These are phyloP conservation scores for Taiozyma onychis DNA, from an alignment of 1,139 yeast species.

Conservation along the genomic window DNA sequence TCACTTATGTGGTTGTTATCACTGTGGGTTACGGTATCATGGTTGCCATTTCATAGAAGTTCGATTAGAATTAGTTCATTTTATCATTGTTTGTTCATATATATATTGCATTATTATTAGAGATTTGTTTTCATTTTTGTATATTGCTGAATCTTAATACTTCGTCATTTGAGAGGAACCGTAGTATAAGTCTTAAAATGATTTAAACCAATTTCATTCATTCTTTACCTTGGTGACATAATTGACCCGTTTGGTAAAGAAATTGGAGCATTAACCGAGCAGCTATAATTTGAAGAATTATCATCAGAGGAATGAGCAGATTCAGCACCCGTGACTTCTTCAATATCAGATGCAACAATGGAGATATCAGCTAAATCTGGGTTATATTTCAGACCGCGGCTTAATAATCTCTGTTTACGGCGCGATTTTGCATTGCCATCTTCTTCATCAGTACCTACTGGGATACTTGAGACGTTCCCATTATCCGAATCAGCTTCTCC, in stretches of 20 bases:
- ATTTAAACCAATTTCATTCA: neutral
- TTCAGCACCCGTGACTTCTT: slow-evolving; percentile 10
- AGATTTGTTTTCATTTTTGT: neutral
- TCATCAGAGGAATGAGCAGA: slow-evolving; percentile 21
- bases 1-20: slow-evolving; percentile 50
- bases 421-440: slow-evolving; percentile 16
- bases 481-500: slow-evolving; percentile 9
- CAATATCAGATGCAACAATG: slow-evolving; percentile 6
- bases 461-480: slow-evolving; percentile 15
- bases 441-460: slow-evolving; percentile 20
- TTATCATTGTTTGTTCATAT: neutral
- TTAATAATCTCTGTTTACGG: slow-evolving; percentile 20
- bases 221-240: neutral
- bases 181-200: too few relatives aligned
- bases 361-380: neutral
- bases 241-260: neutral
- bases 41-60: slow-evolving; percentile 22
- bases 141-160: neutral
- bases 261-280: slow-evolving; percentile 4
- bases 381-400: slow-evolving; percentile 10
- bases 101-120: neutral
- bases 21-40: slow-evolving; percentile 66
- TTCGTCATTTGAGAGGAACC: neutral
- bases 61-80: neutral
- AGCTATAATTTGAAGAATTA: slow-evolving; percentile 20